These are phyloP conservation scores for Plectosphaerella plurivora DNA, from an alignment of 2,329 filamentous ascomycete species.

Conservation along the genomic window DNA sequence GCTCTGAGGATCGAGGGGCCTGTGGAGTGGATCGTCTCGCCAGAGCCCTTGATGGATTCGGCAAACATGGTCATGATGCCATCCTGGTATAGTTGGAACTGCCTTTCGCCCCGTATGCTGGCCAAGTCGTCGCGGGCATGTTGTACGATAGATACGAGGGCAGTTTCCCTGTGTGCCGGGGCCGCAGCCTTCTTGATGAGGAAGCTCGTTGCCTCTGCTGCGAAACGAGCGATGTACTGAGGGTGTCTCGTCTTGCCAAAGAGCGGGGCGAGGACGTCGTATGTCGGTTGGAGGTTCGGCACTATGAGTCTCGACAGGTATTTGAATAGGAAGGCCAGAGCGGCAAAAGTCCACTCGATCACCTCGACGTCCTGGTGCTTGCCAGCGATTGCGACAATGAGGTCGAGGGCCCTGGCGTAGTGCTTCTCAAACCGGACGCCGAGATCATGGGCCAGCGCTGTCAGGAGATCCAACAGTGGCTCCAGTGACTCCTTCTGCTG, in stretches of 20 bases:
- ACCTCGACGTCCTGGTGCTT: constrained; percentile 76
- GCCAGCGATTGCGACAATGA: constrained; percentile 75
- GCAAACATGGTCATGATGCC: constrained; percentile 90
- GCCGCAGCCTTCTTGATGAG: constrained; percentile 83
- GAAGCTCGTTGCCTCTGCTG: constrained; percentile 92
- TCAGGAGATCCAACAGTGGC: constrained; percentile 80
- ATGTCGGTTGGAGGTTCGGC: constrained; percentile 79
- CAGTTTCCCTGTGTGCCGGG: constrained; percentile 68
- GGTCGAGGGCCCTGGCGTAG: constrained; percentile 68
- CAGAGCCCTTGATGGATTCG: constrained; percentile 68
- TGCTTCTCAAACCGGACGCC: constrained; percentile 84
- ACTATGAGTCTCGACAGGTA: constrained; percentile 86
- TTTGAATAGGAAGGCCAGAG: constrained; percentile 93
- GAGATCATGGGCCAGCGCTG: constrained; percentile 91
- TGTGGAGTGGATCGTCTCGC: constrained; percentile 55
- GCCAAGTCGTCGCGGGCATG: constrained; percentile 68
- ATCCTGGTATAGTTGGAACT: constrained; percentile 70
- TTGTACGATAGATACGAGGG: constrained; percentile 65
- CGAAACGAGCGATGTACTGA: constrained; percentile 83
- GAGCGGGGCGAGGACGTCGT: constrained; percentile 76
- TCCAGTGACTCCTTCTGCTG: constrained; percentile 79
- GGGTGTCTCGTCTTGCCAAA: constrained; percentile 81
- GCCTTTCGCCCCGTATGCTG: constrained; percentile 45
- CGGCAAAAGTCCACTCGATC: constrained; percentile 97
- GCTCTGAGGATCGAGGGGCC: constrained; percentile 48